These are phyloP conservation scores for Plasmopara halstedii DNA, from an alignment of 352 stramenopile species.

Conservation along the genomic window DNA sequence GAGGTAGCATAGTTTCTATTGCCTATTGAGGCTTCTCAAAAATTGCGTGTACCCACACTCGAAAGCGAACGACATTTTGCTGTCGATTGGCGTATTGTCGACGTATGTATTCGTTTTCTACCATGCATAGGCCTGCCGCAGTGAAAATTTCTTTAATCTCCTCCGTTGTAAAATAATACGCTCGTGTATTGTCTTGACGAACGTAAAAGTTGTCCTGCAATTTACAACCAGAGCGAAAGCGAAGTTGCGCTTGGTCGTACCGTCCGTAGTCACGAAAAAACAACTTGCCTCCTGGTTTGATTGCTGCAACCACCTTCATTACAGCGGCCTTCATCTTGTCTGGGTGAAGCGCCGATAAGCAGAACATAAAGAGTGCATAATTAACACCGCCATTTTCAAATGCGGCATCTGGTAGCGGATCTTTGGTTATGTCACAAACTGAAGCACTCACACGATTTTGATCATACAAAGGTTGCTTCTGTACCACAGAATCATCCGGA, in stretches of 20 bases:
- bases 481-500: not conserved
- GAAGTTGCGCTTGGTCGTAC: constrained; percentile 94
- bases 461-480: constrained; percentile 83
- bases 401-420: constrained; percentile 47
- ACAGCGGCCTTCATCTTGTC: constrained; percentile 82
- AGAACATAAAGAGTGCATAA: constrained; percentile 82
- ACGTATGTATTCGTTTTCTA: constrained; percentile 84
- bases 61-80: constrained; percentile 80
- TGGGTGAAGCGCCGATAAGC: constrained; percentile 88
- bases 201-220: constrained; percentile 94
- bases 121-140: constrained; percentile 40
- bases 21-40: constrained; percentile 62
- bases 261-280: constrained; percentile 95
- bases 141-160: constrained; percentile 64
- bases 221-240: constrained; percentile 81
- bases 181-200: constrained; percentile 91
- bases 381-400: constrained; percentile 62
- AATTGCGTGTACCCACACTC: constrained; percentile 82
- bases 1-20: too few relatives aligned
- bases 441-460: constrained; percentile 52
- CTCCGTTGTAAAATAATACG: constrained; percentile 92
- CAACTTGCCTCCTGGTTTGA: constrained; percentile 71
- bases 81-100: constrained; percentile 84
- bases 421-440: constrained; percentile 82
- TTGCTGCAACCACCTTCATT: constrained; percentile 76